Conservation (phyloP, 768 basidiomycete species). For the Lactarius psammicola region DNA sequence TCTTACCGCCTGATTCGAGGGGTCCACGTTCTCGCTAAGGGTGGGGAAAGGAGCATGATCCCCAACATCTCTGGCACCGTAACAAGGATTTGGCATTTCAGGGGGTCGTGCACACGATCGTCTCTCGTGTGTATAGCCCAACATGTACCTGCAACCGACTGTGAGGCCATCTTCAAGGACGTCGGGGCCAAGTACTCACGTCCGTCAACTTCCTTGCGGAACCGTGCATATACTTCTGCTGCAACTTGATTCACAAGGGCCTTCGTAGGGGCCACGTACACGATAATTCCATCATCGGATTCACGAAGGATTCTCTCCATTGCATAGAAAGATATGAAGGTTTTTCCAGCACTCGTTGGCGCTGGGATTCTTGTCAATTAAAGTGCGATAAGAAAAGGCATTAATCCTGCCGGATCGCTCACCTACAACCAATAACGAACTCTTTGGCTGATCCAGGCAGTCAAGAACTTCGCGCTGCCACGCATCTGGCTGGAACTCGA, state of each 20-base stretch:
- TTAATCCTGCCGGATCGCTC: no score
- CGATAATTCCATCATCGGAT: conserved; percentile 64
- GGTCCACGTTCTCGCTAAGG: conserved; percentile 59
- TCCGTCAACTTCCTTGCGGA: conserved; percentile 52
- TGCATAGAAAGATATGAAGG: conserved; percentile 74
- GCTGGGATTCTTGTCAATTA: conserved; percentile 38
- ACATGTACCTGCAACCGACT: conserved; percentile 45
- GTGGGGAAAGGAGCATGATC: conserved; percentile 67
- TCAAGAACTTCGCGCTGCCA: no score
- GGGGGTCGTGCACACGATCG: conserved; percentile 57
- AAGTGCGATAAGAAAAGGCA: not conserved
- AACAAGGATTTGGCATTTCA: conserved; percentile 70
- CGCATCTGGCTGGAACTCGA: no score
- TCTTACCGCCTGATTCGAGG: conserved; percentile 58
- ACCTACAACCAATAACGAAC: no score
- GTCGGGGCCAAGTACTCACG: conserved; percentile 38
- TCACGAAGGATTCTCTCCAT: conserved; percentile 66
- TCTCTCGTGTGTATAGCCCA: conserved; percentile 70
- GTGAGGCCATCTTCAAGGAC: conserved; percentile 3
- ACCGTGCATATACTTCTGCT: conserved; percentile 71
- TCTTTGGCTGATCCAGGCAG: no score
- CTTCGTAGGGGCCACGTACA: conserved; percentile 76
- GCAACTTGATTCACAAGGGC: conserved; percentile 70
- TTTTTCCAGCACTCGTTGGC: conserved; percentile 72
- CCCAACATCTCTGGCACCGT: conserved; percentile 72